These are phyloP conservation scores for Neodidymelliopsis sp. DNA, from an alignment of 2,329 filamentous ascomycete species.

Conservation along the genomic window DNA sequence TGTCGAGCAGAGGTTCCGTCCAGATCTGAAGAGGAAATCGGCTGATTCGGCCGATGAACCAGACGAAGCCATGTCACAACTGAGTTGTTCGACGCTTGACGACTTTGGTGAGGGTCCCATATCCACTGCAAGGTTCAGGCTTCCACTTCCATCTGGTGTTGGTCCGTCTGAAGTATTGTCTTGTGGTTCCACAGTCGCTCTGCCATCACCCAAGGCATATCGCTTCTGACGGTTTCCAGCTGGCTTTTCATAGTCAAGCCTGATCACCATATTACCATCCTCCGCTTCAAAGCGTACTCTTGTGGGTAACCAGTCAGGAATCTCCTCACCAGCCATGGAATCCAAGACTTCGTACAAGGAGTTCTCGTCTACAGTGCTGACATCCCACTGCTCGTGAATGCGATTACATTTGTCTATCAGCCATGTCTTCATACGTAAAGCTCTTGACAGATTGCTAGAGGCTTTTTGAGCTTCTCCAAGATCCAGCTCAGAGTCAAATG, in stretches of 20 bases:
- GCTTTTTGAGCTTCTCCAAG: neutral
- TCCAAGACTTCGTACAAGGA: constrained; percentile 32
- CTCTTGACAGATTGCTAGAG: constrained; percentile 13
- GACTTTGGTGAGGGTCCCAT: neutral
- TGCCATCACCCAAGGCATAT: constrained; percentile 17
- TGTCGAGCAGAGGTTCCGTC: constrained; percentile 31
- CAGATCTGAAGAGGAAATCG: constrained; percentile 28
- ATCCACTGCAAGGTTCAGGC: neutral
- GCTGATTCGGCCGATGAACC: constrained; percentile 4
- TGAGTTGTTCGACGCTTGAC: neutral
- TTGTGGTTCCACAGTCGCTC: too few relatives aligned
- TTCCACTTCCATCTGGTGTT: constrained; percentile 11
- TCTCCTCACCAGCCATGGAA: constrained; percentile 35
- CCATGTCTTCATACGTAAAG: constrained; percentile 35
- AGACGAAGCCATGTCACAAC: neutral
- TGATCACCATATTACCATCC: constrained; percentile 41
- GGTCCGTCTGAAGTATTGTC: neutral
- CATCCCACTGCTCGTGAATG: constrained; percentile 34
- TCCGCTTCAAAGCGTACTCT: constrained; percentile 37
- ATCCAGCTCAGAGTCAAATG: neutral
- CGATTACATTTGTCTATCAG: constrained; percentile 30
- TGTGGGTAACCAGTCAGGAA: constrained; percentile 40
- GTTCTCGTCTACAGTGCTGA: constrained; percentile 28
- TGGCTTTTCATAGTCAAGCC: constrained; percentile 35
- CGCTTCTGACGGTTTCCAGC: constrained; percentile 17